Base-by-base conservation (phyloP, 371 early-diverging fungal genomes). In the Funneliformis caledonium region DNA sequence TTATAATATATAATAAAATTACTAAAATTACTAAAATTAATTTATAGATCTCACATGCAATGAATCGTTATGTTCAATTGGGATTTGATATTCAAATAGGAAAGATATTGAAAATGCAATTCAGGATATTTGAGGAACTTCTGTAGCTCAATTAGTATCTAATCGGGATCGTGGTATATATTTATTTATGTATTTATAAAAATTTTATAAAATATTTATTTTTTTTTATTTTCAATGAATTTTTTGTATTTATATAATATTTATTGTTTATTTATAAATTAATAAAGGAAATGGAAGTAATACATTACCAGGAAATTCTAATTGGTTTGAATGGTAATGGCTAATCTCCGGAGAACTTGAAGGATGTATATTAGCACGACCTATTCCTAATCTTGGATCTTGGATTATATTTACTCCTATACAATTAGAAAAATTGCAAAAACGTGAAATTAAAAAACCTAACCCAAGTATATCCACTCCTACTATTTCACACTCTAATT, bases 401-500 rank as follows among this genome's bases (percentile, higher is more conserved):
- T 70, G 0, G 70, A 26, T 6, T 22, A 70, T 47, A 47, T 70
- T 70, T 48, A 43, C 48, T 48, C 9, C n/a, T 45, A 26, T 22
- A 70, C 1, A 69, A 22, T 22, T 70, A 47, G 22, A 70, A 70
- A 48, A 70, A 47, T 70, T 70, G 31, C 12, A 45, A 70, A 70
- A 70, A n/a, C 0, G 0, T 47, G 22, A 70, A 22, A 48, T 70
- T 48, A 22, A 45, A 47, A 70, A 47, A 48, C 11, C 26, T 16
- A 45, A n/a, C 9, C 16, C 22, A 70, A 2, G 7, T 22, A 48
- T n/a, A 22, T 50, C n/a, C 7, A 70, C 2, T 26, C 22, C 19
- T 22, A 47, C 48, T 10, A 70, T n/a, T 45, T 12, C 22, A 70
- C 5, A 19, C 48, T 47, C 12, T 45, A 6, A 16, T 47, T 47